Evolutionary conservation across 2,329 filamentous ascomycete species (phyloP).

Genomic region (Tolypocladium endophyticum): DNA sequence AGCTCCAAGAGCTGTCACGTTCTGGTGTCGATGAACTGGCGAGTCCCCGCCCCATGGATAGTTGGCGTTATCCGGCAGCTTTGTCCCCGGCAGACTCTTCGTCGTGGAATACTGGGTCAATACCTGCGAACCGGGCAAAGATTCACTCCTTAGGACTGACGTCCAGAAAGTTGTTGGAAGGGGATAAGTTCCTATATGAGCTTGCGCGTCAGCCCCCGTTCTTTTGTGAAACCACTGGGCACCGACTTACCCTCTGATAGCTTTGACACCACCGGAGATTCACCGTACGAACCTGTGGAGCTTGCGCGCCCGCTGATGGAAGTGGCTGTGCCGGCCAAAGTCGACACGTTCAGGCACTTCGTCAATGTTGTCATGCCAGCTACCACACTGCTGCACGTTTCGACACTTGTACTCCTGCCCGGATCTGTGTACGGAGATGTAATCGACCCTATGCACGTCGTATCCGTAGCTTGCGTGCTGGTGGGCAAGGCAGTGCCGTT

Average conservation of each 20-base stretch:
- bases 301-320: background rate
- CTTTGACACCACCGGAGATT: background rate
- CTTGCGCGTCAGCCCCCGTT: background rate
- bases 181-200: conserved; percentile 1
- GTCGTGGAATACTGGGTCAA: background rate
- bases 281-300: background rate
- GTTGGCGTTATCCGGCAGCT: conserved; percentile 18
- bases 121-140: background rate
- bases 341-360: background rate
- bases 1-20: conserved; percentile 14
- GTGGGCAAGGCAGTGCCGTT: background rate
- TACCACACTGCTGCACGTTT: background rate
- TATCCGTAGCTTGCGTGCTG: background rate
- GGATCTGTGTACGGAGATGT: background rate
- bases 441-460: background rate
- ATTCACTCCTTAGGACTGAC: conserved; percentile 2
- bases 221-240: background rate
- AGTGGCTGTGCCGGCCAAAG: background rate
- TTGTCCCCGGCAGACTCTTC: conserved; percentile 2
- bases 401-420: background rate
- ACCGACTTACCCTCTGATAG: background rate
- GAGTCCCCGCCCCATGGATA: conserved; percentile 26
- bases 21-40: conserved; percentile 23
- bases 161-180: conserved; percentile 9
- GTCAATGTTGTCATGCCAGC: background rate